Evolutionary conservation across 257 asterid genomes (phyloP).

Genomic region (Nyctanthes arbortristis): DNA sequence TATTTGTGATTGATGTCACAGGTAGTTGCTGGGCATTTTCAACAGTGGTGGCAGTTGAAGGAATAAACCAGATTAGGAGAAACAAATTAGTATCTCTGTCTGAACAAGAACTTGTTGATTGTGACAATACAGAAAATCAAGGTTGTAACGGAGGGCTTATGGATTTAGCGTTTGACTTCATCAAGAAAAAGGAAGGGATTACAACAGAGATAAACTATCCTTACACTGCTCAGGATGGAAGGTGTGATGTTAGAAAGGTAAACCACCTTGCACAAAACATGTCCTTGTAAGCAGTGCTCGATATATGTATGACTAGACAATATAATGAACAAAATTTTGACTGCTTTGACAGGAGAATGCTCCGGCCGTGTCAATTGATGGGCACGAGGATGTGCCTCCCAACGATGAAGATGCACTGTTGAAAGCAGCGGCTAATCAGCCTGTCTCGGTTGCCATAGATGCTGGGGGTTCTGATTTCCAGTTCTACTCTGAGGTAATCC

Average conservation of each 20-base stretch:
- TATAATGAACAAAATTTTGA: neutral
- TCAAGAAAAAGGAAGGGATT: constrained; percentile 68
- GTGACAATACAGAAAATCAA: constrained; percentile 59
- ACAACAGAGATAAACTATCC: constrained; percentile 73
- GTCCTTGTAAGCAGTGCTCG: too few species aligned
- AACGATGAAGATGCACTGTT: constrained; percentile 60
- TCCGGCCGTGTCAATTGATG: constrained; percentile 65
- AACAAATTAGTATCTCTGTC: constrained; percentile 66
- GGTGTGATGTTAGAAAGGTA: constrained; percentile 63
- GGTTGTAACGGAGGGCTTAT: constrained; percentile 93
- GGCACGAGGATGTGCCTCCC: constrained; percentile 63
- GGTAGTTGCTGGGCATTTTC: constrained; percentile 99
- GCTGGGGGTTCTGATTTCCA: constrained; percentile 77
- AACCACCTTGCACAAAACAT: neutral
- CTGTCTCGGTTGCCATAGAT: constrained; percentile 74
- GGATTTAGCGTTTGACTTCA: constrained; percentile 77
- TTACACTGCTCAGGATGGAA: constrained; percentile 61
- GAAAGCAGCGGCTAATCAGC: constrained; percentile 83
- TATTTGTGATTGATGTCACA: constrained; percentile 15
- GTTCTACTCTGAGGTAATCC: constrained; percentile 75
- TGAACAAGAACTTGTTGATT: constrained; percentile 87
- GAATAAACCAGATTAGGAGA: constrained; percentile 74
- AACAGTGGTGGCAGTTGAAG: constrained; percentile 82
- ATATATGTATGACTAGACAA: neutral
- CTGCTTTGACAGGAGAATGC: constrained; percentile 40